Evolutionary conservation across 2,329 filamentous ascomycete species (phyloP), one percentile per base, ranked within the genome.

Genomic region (Lithohypha guttulata): DNA sequence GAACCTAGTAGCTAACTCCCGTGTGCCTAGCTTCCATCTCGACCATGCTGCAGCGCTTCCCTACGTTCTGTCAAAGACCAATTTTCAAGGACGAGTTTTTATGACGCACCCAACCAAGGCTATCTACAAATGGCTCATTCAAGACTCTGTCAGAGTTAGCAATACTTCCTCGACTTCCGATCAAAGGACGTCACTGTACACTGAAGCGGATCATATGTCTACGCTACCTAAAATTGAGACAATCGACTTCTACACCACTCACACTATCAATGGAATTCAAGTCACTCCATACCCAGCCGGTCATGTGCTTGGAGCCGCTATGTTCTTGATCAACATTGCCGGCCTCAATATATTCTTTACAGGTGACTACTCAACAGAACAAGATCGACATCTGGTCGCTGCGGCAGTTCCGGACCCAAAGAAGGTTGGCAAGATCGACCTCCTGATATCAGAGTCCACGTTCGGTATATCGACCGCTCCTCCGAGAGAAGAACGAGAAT

Each of bases 101-200:
- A 98, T 96, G 89, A 98, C 91, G 36, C 91, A 98, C 67, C 86
- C 91, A 2, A 98, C 91, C 32, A 96, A 98, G 62, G 91, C 91
- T 53, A 98, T 98, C 59, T 98, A 98, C 73, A 96, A 96, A 65
- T 96, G 91, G 89, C 77, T 96, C 36, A 95, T 96, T 47, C 86
- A 94, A 61, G 91, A 98, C 62, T 93, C 86, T 50, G 84, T 98
- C 30, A 80, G 91, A 43, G 87, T 98, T 20, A 83, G 54, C 72
- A 91, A 69, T 70, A 84, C 56, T 21, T 68, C 71, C 2, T 75
- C 71, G 34, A 75, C 72, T 4, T 74, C 74, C 2, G 73, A 77
- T 52, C 73, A 75, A 46, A 68, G 73, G 48, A 73, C 74, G 17
- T 70, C 75, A 27, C 77, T 96, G 31, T 98, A 95, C 59, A 95